Evolutionary conservation across 345 rosid genomes (phyloP), one percentile per base, ranked within the genome.

Genomic region (Isatis tinctoria): DNA sequence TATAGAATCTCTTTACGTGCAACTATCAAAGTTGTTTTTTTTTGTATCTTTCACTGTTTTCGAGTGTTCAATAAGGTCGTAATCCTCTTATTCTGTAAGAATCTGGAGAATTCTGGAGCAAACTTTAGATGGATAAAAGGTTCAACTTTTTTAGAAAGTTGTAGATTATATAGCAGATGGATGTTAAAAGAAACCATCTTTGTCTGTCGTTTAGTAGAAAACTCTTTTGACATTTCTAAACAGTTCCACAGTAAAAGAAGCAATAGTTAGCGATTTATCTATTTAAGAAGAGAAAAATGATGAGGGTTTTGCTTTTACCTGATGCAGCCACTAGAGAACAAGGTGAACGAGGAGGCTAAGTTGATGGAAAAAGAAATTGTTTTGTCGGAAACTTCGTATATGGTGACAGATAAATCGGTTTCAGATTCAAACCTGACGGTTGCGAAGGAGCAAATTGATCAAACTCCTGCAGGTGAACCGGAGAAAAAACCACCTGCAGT

Each of bases 281-380:
- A 6, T 49, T 2, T 16, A 51, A 37, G 63, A 39, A 39, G 20
- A 43, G 51, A 58, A 5, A 16, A 44, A 16, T 65, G 16, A 48
- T 35, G 51, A 36, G 60, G 45, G 35, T 9, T 74, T 36, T 58
- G 37, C 67, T 33, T 61, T 69, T 53, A 76, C 65, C 37, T 76
- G 75, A 62, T 69, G 71, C 75, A 76, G 79, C 75, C 74, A 54
- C 0, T 62, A 27, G 75, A 76, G 60, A 57, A 54, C 70, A 54
- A 69, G 60, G 65, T 62, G 51, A 35, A 10, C 70, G 75, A 53
- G 44, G 79, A 62, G 48, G 52, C 66, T 44, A 76, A 62, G 60
- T 54, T 69, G 71, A 69, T 76, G 75, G 75, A 62, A 17, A 69
- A 76, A 69, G 75, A 76, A 44, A 63, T 56, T 69, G 60, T 54